These are phyloP conservation scores for Linum usitatissimum DNA, from an alignment of 345 rosid species.

Conservation along the genomic window DNA sequence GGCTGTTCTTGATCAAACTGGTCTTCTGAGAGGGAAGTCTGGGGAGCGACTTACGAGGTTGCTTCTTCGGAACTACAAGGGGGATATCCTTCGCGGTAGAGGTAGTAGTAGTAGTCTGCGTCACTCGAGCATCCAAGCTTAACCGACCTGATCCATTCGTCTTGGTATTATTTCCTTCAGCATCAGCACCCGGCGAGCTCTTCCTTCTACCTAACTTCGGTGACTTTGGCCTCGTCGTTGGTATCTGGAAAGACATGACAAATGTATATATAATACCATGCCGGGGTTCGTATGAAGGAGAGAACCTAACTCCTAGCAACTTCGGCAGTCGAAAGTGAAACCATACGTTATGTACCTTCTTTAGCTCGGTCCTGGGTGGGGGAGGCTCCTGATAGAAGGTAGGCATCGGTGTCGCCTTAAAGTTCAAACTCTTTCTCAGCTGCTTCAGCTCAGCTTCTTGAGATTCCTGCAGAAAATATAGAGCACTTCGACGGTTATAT, in stretches of 20 bases:
- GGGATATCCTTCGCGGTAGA: constrained; percentile 35
- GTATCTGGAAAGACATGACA: constrained; percentile 40
- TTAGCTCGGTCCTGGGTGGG: constrained; percentile 72
- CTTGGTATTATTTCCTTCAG: constrained; percentile 36
- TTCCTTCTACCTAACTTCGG: constrained; percentile 93
- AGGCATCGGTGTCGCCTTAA: constrained; percentile 99
- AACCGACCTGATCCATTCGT: constrained; percentile 31
- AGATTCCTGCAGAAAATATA: constrained; percentile 48
- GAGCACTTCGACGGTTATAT: constrained; percentile 5
- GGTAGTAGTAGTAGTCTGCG: constrained; percentile 26
- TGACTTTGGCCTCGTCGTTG: constrained; percentile 89
- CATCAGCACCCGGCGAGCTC: constrained; percentile 30
- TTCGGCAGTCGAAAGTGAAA: neutral
- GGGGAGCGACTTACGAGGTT: constrained; percentile 50
- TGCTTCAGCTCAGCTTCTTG: constrained; percentile 91
- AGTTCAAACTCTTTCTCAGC: constrained; percentile 83
- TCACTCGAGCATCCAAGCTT: constrained; percentile 60
- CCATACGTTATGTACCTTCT: constrained; percentile 47
- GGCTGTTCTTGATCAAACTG: constrained; percentile 24
- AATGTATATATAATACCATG: too few species aligned
- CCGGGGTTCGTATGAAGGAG: neutral
- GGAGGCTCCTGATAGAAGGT: constrained; percentile 94
- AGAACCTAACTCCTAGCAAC: neutral
- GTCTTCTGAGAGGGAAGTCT: constrained; percentile 80
- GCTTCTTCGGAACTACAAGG: constrained; percentile 45